Conservation (phyloP, 805 yeast species). For the Wickerhamiella qilinensis region DNA sequence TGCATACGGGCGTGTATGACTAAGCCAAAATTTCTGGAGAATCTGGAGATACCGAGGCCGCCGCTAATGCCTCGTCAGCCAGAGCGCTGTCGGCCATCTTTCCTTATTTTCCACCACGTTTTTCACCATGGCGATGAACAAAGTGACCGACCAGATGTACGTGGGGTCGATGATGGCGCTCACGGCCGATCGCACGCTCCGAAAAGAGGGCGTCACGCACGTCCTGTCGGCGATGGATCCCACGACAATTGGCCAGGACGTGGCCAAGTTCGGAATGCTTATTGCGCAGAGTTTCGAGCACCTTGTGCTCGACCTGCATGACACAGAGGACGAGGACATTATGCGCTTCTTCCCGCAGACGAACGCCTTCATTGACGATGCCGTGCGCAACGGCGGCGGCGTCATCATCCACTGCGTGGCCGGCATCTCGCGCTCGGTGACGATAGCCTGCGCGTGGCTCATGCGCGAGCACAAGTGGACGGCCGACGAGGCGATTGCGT, state of each 20-base stretch:
- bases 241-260: constrained; percentile 4
- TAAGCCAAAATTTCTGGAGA: no score
- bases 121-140: constrained; percentile 25
- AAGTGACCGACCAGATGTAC: constrained; percentile 69
- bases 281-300: constrained; percentile 6
- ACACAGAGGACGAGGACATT: constrained; percentile 51
- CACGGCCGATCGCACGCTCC: constrained; percentile 34
- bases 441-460: constrained; percentile 73
- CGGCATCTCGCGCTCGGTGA: constrained; percentile 81
- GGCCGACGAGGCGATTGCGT: constrained; percentile 50
- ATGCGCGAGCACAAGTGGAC: constrained; percentile 55
- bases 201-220: constrained; percentile 44
- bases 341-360: constrained; percentile 44
- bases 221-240: constrained; percentile 48
- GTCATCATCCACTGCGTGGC: constrained; percentile 47
- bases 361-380: constrained; percentile 49
- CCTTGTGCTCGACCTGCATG: constrained; percentile 42
- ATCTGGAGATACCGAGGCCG: no score
- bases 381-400: constrained; percentile 21
- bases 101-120: neutral
- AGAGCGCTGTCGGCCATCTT: neutral
- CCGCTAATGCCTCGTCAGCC: no score
- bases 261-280: constrained; percentile 4
- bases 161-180: constrained; percentile 61
- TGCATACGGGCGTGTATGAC: no score